phyloP scores from a whole-genome alignment of 1,139 yeast genomes.

The Suhomyces coccinellae region DNA sequence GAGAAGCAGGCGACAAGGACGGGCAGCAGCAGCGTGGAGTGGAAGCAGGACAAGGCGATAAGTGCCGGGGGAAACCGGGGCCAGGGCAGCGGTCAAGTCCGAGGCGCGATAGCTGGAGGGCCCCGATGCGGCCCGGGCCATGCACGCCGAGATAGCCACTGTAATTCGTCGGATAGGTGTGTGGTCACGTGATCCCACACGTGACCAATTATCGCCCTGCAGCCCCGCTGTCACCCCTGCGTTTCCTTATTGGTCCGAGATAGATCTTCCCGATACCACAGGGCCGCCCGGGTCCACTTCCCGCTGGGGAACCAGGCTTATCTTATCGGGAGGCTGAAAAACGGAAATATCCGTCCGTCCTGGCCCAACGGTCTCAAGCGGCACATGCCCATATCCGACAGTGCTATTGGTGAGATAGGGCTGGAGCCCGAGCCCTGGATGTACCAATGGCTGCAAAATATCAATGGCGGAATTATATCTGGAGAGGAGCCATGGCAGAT shows the following conservation, averaged over 20 bases:
- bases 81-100: background rate
- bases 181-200: background rate
- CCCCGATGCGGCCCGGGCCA: slow-evolving; percentile 15
- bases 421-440: no score
- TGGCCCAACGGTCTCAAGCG: no score
- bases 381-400: no score
- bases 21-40: no score
- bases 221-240: no score
- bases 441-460: background rate
- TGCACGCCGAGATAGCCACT: slow-evolving; percentile 3
- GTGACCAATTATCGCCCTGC: background rate
- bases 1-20: no score
- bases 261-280: background rate
- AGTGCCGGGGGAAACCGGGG: no score
- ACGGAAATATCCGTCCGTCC: background rate
- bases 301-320: background rate
- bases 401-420: no score
- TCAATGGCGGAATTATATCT: no score
- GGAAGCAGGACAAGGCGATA: background rate
- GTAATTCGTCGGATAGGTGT: slow-evolving; percentile 1
- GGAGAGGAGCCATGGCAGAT: no score
- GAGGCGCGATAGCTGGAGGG: slow-evolving; percentile 9
- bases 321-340: background rate
- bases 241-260: background rate
- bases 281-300: background rate